phyloP scores from a whole-genome alignment of 257 asterid species.

The Ilex asprella region DNA sequence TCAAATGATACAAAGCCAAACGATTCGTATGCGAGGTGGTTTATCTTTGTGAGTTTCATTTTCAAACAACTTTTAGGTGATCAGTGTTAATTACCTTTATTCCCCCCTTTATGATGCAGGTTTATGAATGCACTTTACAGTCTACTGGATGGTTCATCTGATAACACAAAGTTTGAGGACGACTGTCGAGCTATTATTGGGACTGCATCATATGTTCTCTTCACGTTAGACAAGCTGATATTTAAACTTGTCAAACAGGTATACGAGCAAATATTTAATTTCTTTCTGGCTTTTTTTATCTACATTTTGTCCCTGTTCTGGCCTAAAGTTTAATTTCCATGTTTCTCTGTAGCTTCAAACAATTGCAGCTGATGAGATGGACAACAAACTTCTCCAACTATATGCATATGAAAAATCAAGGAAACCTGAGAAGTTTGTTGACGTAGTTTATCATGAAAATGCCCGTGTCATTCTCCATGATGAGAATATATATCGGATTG shows the following conservation, averaged over 20 bases:
- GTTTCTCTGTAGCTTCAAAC: constrained; percentile 48
- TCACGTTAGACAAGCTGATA: constrained; percentile 89
- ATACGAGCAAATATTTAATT: neutral
- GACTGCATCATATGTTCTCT: constrained; percentile 79
- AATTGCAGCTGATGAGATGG: constrained; percentile 65
- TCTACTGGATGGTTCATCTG: constrained; percentile 79
- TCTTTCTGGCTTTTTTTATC: neutral
- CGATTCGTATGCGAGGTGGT: constrained; percentile 70
- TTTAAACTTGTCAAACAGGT: constrained; percentile 89
- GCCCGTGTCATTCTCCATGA: constrained; percentile 61
- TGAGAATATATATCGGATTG: constrained; percentile 72
- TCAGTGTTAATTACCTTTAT: constrained; percentile 17
- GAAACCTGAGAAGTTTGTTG: constrained; percentile 42
- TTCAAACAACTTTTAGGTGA: constrained; percentile 10
- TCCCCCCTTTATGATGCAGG: constrained; percentile 37
- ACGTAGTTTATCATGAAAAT: constrained; percentile 65
- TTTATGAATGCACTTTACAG: constrained; percentile 70
- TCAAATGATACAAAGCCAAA: constrained; percentile 39
- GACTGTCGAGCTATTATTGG: constrained; percentile 92
- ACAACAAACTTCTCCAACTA: constrained; percentile 68
- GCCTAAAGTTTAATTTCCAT: neutral
- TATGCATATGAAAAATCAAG: constrained; percentile 75
- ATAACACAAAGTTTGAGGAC: constrained; percentile 84
- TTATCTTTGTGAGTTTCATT: neutral
- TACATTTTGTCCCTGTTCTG: neutral